Conservation (phyloP, 495 filamentous ascomycete genomes). For the Zalerion maritima region DNA sequence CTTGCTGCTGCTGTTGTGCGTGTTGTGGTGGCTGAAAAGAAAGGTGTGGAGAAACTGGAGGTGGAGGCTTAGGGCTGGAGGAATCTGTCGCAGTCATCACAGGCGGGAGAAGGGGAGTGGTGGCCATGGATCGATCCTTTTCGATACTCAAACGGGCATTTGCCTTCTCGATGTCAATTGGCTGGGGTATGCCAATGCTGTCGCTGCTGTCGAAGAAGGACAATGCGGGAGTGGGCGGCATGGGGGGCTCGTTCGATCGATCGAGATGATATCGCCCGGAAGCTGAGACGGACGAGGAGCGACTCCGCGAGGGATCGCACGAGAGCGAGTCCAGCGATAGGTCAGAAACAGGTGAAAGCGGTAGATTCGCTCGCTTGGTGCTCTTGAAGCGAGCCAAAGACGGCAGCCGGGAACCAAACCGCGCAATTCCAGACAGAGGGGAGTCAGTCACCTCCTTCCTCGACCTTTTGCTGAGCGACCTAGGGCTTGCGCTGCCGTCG, state of each 20-base stretch:
- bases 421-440: conserved; percentile 45
- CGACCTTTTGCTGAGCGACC: conserved; percentile 41
- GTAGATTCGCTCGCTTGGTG: conserved; percentile 33
- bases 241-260: conserved; percentile 34
- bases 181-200: conserved; percentile 21
- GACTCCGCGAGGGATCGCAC: conserved; percentile 32
- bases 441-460: conserved; percentile 48
- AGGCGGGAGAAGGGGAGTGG: conserved; percentile 72
- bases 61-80: conserved; percentile 22
- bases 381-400: conserved; percentile 55
- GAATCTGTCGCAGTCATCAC: conserved; percentile 49
- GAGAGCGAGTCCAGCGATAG: conserved; percentile 25
- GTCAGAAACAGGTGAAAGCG: conserved; percentile 32
- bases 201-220: conserved; percentile 50
- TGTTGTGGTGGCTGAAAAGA: too few species aligned
- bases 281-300: conserved; percentile 54
- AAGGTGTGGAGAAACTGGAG: conserved; percentile 19
- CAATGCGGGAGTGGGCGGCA: conserved; percentile 51
- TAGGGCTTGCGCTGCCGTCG: conserved; percentile 35
- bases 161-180: conserved; percentile 45
- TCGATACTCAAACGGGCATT: conserved; percentile 34
- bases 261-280: conserved; percentile 33
- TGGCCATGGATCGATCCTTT: conserved; percentile 47
- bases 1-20: too few species aligned
- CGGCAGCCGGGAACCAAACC: conserved; percentile 56